These are phyloP conservation scores for Candida alai DNA, from an alignment of 805 yeast species.

Conservation along the genomic window DNA sequence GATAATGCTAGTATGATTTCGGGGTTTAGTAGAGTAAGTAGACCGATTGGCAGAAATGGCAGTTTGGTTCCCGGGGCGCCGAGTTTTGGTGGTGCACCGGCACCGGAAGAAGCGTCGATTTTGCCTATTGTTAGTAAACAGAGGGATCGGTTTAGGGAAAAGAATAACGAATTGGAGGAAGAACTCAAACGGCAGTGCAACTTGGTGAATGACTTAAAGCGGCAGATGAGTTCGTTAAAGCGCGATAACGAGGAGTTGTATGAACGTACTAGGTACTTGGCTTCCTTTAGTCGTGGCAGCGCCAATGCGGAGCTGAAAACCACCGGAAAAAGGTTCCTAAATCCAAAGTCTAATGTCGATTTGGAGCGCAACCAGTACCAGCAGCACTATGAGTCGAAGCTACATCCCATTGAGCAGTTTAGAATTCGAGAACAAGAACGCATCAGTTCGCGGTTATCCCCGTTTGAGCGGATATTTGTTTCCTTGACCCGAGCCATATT, in stretches of 20 bases:
- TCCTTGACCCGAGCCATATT: constrained; percentile 71
- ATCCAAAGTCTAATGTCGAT: constrained; percentile 37
- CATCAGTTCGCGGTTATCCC: constrained; percentile 65
- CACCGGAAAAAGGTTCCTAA: constrained; percentile 17
- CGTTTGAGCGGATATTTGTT: constrained; percentile 73
- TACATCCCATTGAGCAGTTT: constrained; percentile 82
- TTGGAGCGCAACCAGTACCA: constrained; percentile 58
- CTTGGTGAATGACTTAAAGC: constrained; percentile 54
- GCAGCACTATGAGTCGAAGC: constrained; percentile 64
- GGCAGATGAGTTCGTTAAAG: constrained; percentile 62
- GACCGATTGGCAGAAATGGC: constrained; percentile 21
- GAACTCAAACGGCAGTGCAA: constrained; percentile 60
- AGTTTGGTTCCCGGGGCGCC: constrained; percentile 20
- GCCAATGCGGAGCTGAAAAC: constrained; percentile 3
- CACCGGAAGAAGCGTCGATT: constrained; percentile 38
- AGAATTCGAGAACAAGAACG: constrained; percentile 74
- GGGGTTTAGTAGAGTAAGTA: constrained; percentile 32
- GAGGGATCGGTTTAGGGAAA: constrained; percentile 86
- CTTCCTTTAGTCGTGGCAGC: constrained; percentile 38
- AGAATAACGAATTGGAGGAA: constrained; percentile 79
- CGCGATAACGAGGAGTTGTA: constrained; percentile 74
- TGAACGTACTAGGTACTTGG: constrained; percentile 68
- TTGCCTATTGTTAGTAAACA: constrained; percentile 90
- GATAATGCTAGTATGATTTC: constrained; percentile 69
- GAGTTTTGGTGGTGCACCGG: constrained; percentile 17